Evolutionary conservation across 192 early-diverging fungal species (phyloP).

Genomic region (Rhizoclosmatium sp.): DNA sequence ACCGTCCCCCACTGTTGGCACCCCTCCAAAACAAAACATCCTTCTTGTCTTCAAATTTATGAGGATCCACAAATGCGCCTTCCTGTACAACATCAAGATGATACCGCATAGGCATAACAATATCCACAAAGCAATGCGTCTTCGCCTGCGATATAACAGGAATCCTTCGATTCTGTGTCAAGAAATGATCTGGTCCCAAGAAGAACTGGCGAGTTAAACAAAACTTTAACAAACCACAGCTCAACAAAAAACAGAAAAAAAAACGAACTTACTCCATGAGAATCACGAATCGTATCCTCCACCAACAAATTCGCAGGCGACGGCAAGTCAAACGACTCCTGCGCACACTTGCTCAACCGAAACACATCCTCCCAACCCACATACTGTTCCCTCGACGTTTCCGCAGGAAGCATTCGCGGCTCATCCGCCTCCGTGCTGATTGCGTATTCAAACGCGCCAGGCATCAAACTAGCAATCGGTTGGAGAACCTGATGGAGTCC

Average conservation of each 20-base stretch:
- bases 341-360: not conserved
- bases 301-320: constrained; percentile 4
- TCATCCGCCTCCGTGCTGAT: constrained; percentile 13
- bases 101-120: constrained; percentile 16
- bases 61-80: constrained; percentile 2
- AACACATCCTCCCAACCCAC: constrained; percentile 6
- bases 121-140: constrained; percentile 23
- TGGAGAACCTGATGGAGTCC: not conserved
- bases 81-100: not conserved
- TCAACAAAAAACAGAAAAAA: not conserved
- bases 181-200: constrained; percentile 12
- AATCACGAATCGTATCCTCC: not conserved
- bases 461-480: not conserved
- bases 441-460: not conserved
- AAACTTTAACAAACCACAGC: not conserved
- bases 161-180: not conserved
- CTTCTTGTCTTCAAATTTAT: constrained; percentile 5
- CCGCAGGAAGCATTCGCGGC: constrained; percentile 20
- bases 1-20: constrained; percentile 7
- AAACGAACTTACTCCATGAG: not conserved
- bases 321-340: not conserved
- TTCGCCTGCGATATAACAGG: constrained; percentile 26
- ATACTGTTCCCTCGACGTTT: not conserved
- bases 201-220: not conserved
- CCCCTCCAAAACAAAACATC: constrained; percentile 34